Percentiles rank a stretch among this genome's conserved stretches.
Evolutionary conservation across 345 rosid genomes (phyloP).

Genomic region (Trapa incisa): DNA sequence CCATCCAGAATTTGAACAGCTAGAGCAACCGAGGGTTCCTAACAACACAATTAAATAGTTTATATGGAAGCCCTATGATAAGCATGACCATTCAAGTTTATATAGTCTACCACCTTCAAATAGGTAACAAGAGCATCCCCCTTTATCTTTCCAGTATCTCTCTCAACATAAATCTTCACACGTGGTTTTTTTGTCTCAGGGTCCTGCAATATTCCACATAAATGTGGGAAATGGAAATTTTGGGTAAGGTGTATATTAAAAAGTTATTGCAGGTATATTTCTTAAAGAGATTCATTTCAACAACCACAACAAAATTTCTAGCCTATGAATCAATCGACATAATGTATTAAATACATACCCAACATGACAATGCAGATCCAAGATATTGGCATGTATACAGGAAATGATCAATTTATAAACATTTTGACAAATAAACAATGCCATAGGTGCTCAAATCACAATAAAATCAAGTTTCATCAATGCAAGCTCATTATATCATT

Average conservation of each 20-base stretch:
- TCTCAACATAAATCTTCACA: constrained; percentile 78
- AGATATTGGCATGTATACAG: neutral
- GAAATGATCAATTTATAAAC: neutral
- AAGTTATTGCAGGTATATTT: neutral
- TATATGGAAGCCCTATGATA: neutral
- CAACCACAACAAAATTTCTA: neutral
- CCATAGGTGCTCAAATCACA: neutral
- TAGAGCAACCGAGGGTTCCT: constrained; percentile 97
- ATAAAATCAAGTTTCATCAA: neutral
- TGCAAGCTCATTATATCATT: neutral
- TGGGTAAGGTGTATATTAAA: neutral
- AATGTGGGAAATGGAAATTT: neutral
- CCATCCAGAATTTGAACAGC: constrained; percentile 90
- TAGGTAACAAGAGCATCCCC: constrained; percentile 94
- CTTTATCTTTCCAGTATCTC: constrained; percentile 71
- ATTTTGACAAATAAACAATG: neutral
- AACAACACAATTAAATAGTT: constrained; percentile 7
- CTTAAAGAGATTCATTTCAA: neutral
- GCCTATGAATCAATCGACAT: neutral
- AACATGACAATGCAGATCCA: neutral
- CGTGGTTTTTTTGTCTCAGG: constrained; percentile 85
- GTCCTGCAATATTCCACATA: constrained; percentile 33
- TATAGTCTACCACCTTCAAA: constrained; percentile 51
- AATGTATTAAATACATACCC: neutral
- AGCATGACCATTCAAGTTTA: neutral